phyloP scores from a whole-genome alignment of 192 early-diverging fungal genomes.

The Umbelopsis ramanniana region DNA sequence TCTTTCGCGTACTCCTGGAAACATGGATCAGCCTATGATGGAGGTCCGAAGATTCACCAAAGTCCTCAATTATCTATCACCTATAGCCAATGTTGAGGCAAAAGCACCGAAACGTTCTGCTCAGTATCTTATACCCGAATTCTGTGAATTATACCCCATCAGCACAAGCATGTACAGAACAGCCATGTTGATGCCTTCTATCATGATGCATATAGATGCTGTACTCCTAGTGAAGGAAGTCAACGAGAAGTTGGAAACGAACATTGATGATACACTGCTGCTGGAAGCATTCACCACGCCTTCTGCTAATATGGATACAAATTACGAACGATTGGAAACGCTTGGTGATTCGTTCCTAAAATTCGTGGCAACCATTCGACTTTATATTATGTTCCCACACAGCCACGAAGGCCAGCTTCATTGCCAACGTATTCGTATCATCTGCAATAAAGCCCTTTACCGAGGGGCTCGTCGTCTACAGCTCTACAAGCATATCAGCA shows the following conservation, averaged over 20 bases:
- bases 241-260: constrained; percentile 42
- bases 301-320: constrained; percentile 63
- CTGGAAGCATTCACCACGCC: constrained; percentile 77
- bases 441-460: constrained; percentile 80
- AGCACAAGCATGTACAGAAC: constrained; percentile 48
- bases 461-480: constrained; percentile 51
- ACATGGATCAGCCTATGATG: constrained; percentile 43
- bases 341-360: constrained; percentile 92
- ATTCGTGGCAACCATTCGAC: constrained; percentile 67
- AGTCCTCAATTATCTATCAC: constrained; percentile 51
- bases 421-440: constrained; percentile 66
- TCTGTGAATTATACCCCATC: constrained; percentile 39
- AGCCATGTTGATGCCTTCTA: constrained; percentile 61
- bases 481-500: constrained; percentile 65
- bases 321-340: constrained; percentile 90
- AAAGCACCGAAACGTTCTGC: constrained; percentile 32
- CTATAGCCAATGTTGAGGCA: constrained; percentile 24
- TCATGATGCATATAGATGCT: constrained; percentile 63
- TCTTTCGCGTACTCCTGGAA: constrained; percentile 13
- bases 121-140: constrained; percentile 43
- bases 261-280: constrained; percentile 46
- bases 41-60: constrained; percentile 42
- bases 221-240: constrained; percentile 56
- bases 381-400: constrained; percentile 77
- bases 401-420: constrained; percentile 84